These are phyloP conservation scores for Pisolithus microcarpus DNA, from an alignment of 768 basidiomycete species.

Conservation along the genomic window DNA sequence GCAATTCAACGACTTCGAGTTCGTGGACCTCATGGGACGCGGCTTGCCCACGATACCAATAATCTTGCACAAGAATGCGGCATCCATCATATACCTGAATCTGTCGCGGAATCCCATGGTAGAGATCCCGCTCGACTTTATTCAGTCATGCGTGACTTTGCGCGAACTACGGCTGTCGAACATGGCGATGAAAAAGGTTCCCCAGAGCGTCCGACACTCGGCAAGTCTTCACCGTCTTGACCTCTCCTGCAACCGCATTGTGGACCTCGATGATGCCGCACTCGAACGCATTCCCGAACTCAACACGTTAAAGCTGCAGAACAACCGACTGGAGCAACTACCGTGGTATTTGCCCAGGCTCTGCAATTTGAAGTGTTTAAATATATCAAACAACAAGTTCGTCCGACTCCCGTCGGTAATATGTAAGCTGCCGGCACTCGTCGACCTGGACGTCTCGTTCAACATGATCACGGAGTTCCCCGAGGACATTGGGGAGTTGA, in stretches of 20 bases:
- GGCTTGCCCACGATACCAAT: slow-evolving; percentile 86
- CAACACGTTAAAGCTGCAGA: slow-evolving; percentile 66
- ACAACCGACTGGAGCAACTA: slow-evolving; percentile 84
- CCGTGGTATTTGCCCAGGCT: slow-evolving; percentile 82
- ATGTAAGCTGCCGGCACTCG: slow-evolving; percentile 61
- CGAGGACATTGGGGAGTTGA: slow-evolving; percentile 65
- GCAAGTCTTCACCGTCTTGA: slow-evolving; percentile 72
- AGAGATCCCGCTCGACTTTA: slow-evolving; percentile 94
- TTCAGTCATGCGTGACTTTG: slow-evolving; percentile 77
- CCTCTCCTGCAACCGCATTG: slow-evolving; percentile 86
- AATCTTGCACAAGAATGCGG: slow-evolving; percentile 74
- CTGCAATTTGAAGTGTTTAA: slow-evolving; percentile 63
- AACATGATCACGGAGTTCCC: slow-evolving; percentile 82
- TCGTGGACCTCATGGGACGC: slow-evolving; percentile 74
- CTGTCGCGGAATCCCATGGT: slow-evolving; percentile 93
- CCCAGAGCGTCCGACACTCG: slow-evolving; percentile 73
- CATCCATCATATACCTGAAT: slow-evolving; percentile 75
- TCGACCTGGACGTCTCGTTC: slow-evolving; percentile 90
- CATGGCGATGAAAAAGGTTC: slow-evolving; percentile 94
- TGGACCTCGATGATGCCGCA: slow-evolving; percentile 78
- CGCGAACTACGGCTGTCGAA: slow-evolving; percentile 81
- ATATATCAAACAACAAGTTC: slow-evolving; percentile 97
- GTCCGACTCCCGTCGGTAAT: slow-evolving; percentile 66
- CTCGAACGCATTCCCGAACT: slow-evolving; percentile 73
- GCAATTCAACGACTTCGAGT: slow-evolving; percentile 61